These are phyloP conservation scores for Arthroderma uncinatum DNA, from an alignment of 2,329 filamentous ascomycete genomes.

Conservation along the genomic window DNA sequence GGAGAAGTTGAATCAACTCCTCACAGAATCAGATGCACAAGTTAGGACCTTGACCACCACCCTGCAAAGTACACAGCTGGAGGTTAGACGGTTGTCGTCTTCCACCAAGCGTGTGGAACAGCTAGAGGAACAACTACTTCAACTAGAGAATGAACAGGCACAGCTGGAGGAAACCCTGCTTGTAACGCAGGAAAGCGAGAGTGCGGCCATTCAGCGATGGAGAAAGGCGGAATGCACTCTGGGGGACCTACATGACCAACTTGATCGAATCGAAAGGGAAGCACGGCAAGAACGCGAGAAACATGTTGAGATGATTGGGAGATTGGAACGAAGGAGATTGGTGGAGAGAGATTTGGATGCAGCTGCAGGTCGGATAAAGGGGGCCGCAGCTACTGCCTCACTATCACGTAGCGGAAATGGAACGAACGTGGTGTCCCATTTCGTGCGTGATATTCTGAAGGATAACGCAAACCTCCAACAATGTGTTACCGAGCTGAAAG, in stretches of 20 bases:
- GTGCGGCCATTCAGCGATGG: conserved; percentile 71
- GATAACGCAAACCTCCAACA: conserved; percentile 92
- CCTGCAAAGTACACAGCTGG: conserved; percentile 64
- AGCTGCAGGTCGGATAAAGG: conserved; percentile 69
- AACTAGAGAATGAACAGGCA: conserved; percentile 72
- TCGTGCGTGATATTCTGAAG: conserved; percentile 87
- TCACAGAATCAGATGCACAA: conserved; percentile 67
- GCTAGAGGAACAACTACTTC: conserved; percentile 67
- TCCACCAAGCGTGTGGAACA: conserved; percentile 64
- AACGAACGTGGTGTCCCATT: conserved; percentile 75
- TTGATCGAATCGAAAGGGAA: conserved; percentile 80
- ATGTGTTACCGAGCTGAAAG: conserved; percentile 79
- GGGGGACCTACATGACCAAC: conserved; percentile 67
- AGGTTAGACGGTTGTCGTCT: conserved; percentile 61
- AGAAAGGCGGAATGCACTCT: conserved; percentile 72
- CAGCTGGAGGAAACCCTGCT: conserved; percentile 57
- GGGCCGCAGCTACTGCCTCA: conserved; percentile 61
- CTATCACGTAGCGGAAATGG: conserved; percentile 49
- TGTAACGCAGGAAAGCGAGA: conserved; percentile 61
- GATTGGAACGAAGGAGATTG: conserved; percentile 71
- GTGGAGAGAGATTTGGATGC: conserved; percentile 73
- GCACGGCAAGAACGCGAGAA: conserved; percentile 66
- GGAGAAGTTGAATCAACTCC: conserved; percentile 68
- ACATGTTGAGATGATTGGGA: conserved; percentile 66
- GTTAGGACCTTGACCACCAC: conserved; percentile 66